These are phyloP conservation scores for Aspergillus fructus DNA, from an alignment of 2,329 filamentous ascomycete genomes.

Conservation along the genomic window DNA sequence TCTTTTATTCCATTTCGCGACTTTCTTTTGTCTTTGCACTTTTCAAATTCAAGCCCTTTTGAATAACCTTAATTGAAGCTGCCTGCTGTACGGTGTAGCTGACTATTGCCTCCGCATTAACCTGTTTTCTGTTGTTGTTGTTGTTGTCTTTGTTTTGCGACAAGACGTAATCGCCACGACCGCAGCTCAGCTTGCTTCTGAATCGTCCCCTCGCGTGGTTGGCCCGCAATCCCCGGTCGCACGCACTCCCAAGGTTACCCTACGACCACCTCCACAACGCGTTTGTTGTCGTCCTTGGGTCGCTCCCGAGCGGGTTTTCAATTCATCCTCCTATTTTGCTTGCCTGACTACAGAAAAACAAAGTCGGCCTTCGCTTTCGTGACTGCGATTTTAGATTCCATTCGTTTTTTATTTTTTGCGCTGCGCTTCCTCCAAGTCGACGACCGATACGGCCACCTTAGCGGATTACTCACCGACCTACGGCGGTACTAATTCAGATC, in stretches of 20 bases:
- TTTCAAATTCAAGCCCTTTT: conserved; percentile 10
- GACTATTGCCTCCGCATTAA: conserved; percentile 4
- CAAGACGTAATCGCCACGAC: conserved; percentile 9
- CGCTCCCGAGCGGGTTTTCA: conserved; percentile 12
- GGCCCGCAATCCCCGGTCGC: conserved; percentile 17
- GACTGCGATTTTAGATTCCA: background rate
- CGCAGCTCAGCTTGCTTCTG: conserved; percentile 13
- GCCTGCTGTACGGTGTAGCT: conserved; percentile 10
- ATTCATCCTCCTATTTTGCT: background rate
- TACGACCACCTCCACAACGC: conserved; percentile 16
- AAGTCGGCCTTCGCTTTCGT: background rate
- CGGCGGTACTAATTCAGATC: conserved; percentile 4
- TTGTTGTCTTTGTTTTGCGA: conserved; percentile 15
- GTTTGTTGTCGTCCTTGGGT: conserved; percentile 20
- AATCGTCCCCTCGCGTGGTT: conserved; percentile 14
- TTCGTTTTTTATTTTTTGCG: background rate
- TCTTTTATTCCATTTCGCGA: conserved; percentile 13
- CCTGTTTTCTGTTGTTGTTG: conserved; percentile 4
- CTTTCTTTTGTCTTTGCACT: conserved; percentile 7
- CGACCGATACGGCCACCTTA: conserved; percentile 8
- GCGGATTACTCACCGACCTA: conserved; percentile 8
- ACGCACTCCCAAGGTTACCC: conserved; percentile 15
- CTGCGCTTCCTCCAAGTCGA: conserved; percentile 6
- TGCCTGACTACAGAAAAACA: conserved; percentile 2
- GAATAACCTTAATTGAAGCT: conserved; percentile 12